Evolutionary conservation across 2,329 filamentous ascomycete genomes (phyloP), one percentile per base, ranked within the genome.

Genomic region (Grosmannia penicillata): DNA sequence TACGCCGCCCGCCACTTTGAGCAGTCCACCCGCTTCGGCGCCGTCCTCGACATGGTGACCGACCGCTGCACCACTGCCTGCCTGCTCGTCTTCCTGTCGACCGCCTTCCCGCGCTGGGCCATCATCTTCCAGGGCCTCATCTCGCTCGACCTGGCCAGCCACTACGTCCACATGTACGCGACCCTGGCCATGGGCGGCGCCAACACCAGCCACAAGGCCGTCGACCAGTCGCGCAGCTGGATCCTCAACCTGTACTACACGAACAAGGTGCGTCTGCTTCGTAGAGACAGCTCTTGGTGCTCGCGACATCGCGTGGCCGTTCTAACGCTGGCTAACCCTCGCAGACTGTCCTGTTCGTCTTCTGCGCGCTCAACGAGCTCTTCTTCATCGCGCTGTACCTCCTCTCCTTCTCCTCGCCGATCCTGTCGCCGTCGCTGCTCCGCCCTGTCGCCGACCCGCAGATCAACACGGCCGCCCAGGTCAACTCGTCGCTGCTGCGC

Each of bases 101-200:
- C 85, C 13, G 91, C 91, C 17, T 98, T 93, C 63, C 91, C 91
- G 5, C 75, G 87, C 41, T 96, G 85, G 80, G 78, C 84, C 47
- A 86, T 96, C 49, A 55, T 96, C 42, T 98, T 98, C 70, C 91
- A 98, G 65, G 75, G 80, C 32, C 64, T 98, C 53, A 94, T 98
- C 58, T 82, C 81, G 39, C 64, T 98, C 51, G 91, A 98, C 60
- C 71, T 98, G 47, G 82, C 91, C 22, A 94, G 86, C 57, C 91
- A 98, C 61, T 98, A 96, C 57, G 89, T 96, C 68, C 91, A 98
- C 65, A 98, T 98, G 91, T 96, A 93, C 56, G 84, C 87, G 11
- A 94, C 86, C 1, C 66, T 95, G 52, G 78, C 79, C 47, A 91
- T 94, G 75, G 85, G 82, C 38, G 85, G 84, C 38, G 70, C 75